Evolutionary conservation across 768 basidiomycete genomes (phyloP).

Genomic region (Phanerodontia chrysosporium): DNA sequence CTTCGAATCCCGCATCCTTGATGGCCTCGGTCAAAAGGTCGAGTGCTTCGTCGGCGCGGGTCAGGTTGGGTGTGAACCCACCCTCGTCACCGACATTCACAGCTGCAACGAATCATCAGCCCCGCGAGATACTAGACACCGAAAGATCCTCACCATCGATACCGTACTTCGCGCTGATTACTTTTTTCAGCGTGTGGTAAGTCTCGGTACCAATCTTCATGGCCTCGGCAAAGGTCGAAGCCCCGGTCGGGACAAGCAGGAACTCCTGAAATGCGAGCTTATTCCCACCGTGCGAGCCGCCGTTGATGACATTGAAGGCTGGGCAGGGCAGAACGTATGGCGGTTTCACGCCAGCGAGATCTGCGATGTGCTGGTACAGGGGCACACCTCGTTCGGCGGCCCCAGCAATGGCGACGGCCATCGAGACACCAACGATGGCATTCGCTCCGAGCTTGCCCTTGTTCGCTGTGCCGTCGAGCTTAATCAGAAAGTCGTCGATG

Average conservation of each 20-base stretch:
- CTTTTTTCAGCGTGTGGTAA: slow-evolving; percentile 97
- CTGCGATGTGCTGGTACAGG: slow-evolving; percentile 94
- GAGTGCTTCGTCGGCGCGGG: slow-evolving; percentile 94
- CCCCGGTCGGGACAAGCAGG: slow-evolving; percentile 97
- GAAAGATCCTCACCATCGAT: slow-evolving; percentile 81
- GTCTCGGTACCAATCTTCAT: slow-evolving; percentile 99
- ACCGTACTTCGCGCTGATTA: slow-evolving; percentile 98
- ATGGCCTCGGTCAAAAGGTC: slow-evolving; percentile 95
- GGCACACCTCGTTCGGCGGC: slow-evolving; percentile 94
- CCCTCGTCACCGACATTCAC: slow-evolving; percentile 99
- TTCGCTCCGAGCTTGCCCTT: slow-evolving; percentile 99
- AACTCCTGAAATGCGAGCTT: slow-evolving; percentile 99
- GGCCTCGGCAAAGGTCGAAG: slow-evolving; percentile 87
- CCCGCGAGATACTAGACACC: slow-evolving; percentile 1
- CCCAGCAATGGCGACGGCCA: slow-evolving; percentile 89
- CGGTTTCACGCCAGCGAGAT: slow-evolving; percentile 91
- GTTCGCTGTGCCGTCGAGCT: slow-evolving; percentile 95
- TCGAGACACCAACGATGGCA: slow-evolving; percentile 97
- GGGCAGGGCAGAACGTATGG: slow-evolving; percentile 92
- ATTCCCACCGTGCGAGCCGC: slow-evolving; percentile 99
- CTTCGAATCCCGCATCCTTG: slow-evolving; percentile 96
- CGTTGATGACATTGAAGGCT: slow-evolving; percentile 99
- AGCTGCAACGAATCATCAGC: slow-evolving; percentile 42
- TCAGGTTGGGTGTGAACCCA: slow-evolving; percentile 98
- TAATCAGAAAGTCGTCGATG: slow-evolving; percentile 96